These are phyloP conservation scores for Mucor ambiguus DNA, from an alignment of 371 early-diverging fungal genomes.

Conservation along the genomic window DNA sequence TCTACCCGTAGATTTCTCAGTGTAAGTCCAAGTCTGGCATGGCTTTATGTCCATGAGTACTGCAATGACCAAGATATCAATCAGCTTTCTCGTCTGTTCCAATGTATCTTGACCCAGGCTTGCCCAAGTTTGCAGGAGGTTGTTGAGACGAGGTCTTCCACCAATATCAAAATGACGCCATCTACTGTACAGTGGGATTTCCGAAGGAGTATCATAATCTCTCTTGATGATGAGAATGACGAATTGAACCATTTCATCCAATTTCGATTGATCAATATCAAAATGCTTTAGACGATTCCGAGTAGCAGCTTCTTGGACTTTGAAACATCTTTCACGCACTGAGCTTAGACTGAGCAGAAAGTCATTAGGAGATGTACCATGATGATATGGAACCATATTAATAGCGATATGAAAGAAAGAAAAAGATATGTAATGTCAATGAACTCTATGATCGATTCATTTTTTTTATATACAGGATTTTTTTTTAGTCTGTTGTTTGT, in stretches of 20 bases:
- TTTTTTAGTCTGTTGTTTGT: constrained; percentile 3
- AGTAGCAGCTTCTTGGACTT: constrained; percentile 67
- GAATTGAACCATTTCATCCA: constrained; percentile 70
- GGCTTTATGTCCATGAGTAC: constrained; percentile 92
- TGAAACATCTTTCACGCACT: constrained; percentile 75
- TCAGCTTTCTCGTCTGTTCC: constrained; percentile 71
- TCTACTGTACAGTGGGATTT: constrained; percentile 86
- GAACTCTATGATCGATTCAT: neutral
- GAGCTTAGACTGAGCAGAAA: constrained; percentile 75
- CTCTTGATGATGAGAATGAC: constrained; percentile 76
- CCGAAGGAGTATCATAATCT: constrained; percentile 61
- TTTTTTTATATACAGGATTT: neutral
- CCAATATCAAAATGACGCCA: constrained; percentile 89
- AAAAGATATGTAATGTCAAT: neutral
- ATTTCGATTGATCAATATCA: constrained; percentile 65
- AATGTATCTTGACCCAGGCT: constrained; percentile 46
- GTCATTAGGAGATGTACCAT: constrained; percentile 29
- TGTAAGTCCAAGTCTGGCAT: constrained; percentile 79
- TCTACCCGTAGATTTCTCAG: constrained; percentile 57
- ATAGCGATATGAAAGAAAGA: neutral
- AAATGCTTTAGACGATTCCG: constrained; percentile 68
- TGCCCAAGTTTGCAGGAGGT: constrained; percentile 54
- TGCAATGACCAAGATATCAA: constrained; percentile 87
- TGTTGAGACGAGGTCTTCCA: constrained; percentile 58
- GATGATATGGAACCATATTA: constrained; percentile 30